A percentile compares a stretch with the other conserved stretches of the same genome.
Conservation (phyloP, 176 grass and related monocot genomes). For the Musa itinerans region DNA sequence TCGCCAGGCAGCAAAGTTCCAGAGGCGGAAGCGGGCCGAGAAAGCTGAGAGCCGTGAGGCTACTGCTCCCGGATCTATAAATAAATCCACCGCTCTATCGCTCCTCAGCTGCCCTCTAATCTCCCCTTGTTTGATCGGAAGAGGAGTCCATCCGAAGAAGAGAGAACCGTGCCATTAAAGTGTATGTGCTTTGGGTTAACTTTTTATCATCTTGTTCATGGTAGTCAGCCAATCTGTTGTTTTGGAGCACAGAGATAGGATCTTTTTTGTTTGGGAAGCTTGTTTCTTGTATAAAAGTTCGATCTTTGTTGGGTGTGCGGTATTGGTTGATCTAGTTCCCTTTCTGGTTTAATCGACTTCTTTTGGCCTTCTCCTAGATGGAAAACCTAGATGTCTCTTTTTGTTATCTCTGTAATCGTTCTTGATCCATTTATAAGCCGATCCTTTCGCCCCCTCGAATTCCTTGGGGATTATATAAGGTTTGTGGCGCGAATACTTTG, state of each 20-base stretch:
- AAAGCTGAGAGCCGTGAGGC: neutral
- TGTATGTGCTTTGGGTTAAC: neutral
- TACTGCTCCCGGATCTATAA: neutral
- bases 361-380: no score
- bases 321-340: no score
- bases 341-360: no score
- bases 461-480: no score
- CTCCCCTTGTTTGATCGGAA: neutral
- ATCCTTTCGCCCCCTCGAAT: no score
- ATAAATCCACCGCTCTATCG: neutral
- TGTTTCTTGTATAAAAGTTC: neutral
- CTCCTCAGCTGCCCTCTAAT: neutral
- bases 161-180: neutral
- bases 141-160: neutral
- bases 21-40: no score
- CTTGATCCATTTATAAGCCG: no score
- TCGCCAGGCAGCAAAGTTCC: no score
- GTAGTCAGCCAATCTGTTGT: neutral
- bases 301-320: neutral
- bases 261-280: neutral
- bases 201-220: neutral
- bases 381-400: no score
- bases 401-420: no score
- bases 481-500: no score
- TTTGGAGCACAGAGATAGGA: neutral